phyloP scores from a whole-genome alignment of 1,284 basidiomycete genomes.

The Malassezia caprae region DNA sequence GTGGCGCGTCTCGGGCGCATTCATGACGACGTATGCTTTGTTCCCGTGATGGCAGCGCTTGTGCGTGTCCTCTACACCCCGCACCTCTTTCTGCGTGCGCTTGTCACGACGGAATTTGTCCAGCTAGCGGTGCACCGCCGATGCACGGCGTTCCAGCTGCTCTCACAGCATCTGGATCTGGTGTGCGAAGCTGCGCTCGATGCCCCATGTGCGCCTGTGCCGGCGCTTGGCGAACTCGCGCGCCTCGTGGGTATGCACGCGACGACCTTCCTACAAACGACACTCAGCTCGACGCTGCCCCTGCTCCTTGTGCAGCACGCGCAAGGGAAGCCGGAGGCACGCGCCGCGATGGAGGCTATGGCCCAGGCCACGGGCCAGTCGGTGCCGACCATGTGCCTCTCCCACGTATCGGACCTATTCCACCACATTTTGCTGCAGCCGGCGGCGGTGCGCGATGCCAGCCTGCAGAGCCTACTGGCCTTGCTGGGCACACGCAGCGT shows the following conservation, averaged over 20 bases:
- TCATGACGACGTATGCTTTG: conserved; percentile 3
- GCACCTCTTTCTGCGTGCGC: conserved; percentile 19
- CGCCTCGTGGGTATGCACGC: conserved; percentile 36
- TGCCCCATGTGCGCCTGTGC: conserved; percentile 30
- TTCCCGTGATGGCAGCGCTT: conserved; percentile 3
- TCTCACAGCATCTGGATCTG: conserved; percentile 29
- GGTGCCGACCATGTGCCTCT: conserved; percentile 32
- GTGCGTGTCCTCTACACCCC: conserved; percentile 5
- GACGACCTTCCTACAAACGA: conserved; percentile 37
- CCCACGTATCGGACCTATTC: conserved; percentile 36
- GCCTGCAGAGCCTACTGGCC: conserved; percentile 21
- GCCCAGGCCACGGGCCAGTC: conserved; percentile 29
- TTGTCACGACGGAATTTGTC: conserved; percentile 32
- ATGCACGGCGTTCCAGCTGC: conserved; percentile 40
- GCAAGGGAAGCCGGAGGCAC: conserved; percentile 19
- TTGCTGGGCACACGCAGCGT: conserved; percentile 28
- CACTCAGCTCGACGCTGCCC: conserved; percentile 37
- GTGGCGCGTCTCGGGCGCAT: conserved; percentile 12
- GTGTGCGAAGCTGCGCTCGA: conserved; percentile 32
- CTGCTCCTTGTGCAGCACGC: conserved; percentile 32
- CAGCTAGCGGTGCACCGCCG: conserved; percentile 26
- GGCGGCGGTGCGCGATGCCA: conserved; percentile 20
- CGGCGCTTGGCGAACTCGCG: conserved; percentile 31
- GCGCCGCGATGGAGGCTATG: conserved; percentile 27
- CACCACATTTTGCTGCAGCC: conserved; percentile 31